Conservation (phyloP, 495 filamentous ascomycete species). For the Astrocystis sublimbata region DNA sequence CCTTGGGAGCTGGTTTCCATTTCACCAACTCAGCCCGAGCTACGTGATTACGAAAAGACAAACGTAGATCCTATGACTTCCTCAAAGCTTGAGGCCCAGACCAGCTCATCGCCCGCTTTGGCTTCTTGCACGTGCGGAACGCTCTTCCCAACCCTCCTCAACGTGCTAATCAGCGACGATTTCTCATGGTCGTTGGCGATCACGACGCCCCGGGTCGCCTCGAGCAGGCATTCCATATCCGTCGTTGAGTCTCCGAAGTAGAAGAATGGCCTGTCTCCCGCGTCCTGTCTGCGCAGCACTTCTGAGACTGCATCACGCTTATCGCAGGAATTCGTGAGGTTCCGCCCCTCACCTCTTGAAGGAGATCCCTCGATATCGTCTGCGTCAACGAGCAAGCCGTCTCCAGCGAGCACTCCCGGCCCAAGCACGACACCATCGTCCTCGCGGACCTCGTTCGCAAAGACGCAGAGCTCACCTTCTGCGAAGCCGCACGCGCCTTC, state of each 20-base stretch:
- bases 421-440: conserved; percentile 36
- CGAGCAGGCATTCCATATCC: conserved; percentile 43
- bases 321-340: conserved; percentile 34
- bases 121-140: conserved; percentile 38
- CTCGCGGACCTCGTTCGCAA: conserved; percentile 36
- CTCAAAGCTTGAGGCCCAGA: conserved; percentile 19
- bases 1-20: background rate
- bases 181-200: conserved; percentile 38
- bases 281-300: conserved; percentile 14
- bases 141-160: conserved; percentile 38
- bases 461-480: conserved; percentile 22
- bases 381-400: conserved; percentile 12
- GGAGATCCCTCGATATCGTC: too few species aligned
- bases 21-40: background rate
- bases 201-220: conserved; percentile 38
- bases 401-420: conserved; percentile 28
- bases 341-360: conserved; percentile 19
- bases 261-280: conserved; percentile 18
- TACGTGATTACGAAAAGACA: background rate
- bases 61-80: conserved; percentile 7
- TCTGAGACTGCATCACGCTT: conserved; percentile 31
- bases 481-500: conserved; percentile 27
- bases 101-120: background rate
- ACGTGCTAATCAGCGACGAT: conserved; percentile 36
- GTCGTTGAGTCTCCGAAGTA: conserved; percentile 42